Base-by-base conservation (phyloP, 179 eudicot genomes). In the Heliamphora pulchella region DNA sequence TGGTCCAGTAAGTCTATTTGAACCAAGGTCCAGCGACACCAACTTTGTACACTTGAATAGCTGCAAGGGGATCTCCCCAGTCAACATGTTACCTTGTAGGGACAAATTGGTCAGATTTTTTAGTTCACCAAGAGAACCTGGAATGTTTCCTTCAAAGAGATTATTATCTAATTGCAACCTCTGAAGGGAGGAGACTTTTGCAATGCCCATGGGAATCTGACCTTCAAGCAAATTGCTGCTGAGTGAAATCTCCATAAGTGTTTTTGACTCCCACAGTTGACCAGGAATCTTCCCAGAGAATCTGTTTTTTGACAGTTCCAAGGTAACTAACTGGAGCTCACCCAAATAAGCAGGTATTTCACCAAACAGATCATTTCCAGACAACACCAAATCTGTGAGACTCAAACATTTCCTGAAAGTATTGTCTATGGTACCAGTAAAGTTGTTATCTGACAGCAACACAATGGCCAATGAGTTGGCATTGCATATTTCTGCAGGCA, bases 31-130 rank as follows among this genome's bases (percentile, higher is more conserved):
- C 76, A 95, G 81, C 44, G 97, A 90, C 31, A 95, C 95, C 80
- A 95, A 87, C 53, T 82, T 71, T 2, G 85, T 86, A 81, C 98
- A 95, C 72, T 88, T 80, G 54, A 93, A 95, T 72, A 91, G 90
- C 84, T 89, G 91, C 75, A 77, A 64, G 7, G 98, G 97, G 75
- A 94, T 89, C 75, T 78, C 87, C 80, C 97, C 97, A 18, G 86
- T 85, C 77, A 94, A 74, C 81, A 78, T 85, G 87, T 94, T 94
- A 73, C 97, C 96, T 79, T 77, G 90, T 64, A 94, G 86, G 10
- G 98, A 94, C 41, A 94, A 89, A 84, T 93, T 94, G 13, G 98
- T 94, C 72, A 94, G 87, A 83, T 94, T 94, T 75, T 86, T 87
- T 10, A 94, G 85, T 78, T 83, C 81, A 17, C 97, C 94, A 75